phyloP scores from a whole-genome alignment of 495 filamentous ascomycete species.

The Hypoxylon intermedium region DNA sequence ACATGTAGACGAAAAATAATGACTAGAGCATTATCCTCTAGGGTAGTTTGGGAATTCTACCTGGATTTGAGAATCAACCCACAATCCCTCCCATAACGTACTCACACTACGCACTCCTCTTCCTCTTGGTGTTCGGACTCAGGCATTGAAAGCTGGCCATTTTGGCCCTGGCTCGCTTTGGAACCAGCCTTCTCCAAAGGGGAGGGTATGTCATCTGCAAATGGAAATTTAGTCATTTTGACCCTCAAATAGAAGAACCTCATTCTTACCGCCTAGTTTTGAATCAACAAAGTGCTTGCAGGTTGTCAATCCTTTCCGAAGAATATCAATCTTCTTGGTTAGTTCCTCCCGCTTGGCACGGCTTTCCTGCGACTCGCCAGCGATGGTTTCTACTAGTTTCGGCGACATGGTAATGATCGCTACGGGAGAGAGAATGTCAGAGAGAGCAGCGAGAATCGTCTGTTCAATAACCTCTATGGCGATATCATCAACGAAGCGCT shows the following conservation, averaged over 20 bases:
- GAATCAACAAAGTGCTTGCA: slow-evolving; percentile 52
- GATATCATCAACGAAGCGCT: slow-evolving; percentile 69
- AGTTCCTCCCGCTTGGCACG: slow-evolving; percentile 57
- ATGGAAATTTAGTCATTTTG: not conserved
- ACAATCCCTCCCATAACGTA: too few species aligned
- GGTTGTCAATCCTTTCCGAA: slow-evolving; percentile 56
- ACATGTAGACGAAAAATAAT: too few species aligned
- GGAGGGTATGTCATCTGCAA: not conserved
- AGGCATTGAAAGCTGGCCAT: too few species aligned
- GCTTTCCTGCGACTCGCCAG: slow-evolving; percentile 62
- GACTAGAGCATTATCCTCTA: too few species aligned
- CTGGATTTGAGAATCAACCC: too few species aligned
- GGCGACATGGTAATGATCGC: slow-evolving; percentile 33
- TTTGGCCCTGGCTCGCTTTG: not conserved
- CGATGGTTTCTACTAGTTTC: slow-evolving; percentile 58
- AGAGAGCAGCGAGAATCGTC: slow-evolving; percentile 58
- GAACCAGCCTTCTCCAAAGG: not conserved
- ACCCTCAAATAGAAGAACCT: not conserved
- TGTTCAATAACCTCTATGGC: slow-evolving; percentile 65
- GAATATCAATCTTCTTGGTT: slow-evolving; percentile 58
- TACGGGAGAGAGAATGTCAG: slow-evolving; percentile 47
- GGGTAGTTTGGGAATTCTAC: too few species aligned
- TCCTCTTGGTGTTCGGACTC: too few species aligned
- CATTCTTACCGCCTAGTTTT: slow-evolving; percentile 20
- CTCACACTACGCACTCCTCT: too few species aligned